These are phyloP conservation scores for Vigna nakashimae DNA, from an alignment of 306 rosid genomes.

Conservation along the genomic window DNA sequence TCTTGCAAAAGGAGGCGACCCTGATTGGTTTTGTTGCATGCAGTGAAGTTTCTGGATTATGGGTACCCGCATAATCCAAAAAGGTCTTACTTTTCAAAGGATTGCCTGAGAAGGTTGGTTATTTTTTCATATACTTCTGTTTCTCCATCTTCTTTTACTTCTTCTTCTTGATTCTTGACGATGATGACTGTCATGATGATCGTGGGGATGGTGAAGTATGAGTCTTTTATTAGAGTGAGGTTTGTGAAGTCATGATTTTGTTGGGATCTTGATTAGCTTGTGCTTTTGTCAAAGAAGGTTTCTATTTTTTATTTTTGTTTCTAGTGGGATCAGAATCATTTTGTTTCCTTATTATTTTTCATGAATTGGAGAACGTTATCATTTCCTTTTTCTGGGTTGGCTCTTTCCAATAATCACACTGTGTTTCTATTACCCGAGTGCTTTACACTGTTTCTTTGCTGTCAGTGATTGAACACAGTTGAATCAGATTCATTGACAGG, in stretches of 20 bases:
- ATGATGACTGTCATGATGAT: background rate
- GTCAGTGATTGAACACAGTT: conserved; percentile 43
- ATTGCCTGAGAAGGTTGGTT: conserved; percentile 56
- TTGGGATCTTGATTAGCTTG: conserved; percentile 54
- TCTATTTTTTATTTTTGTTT: conserved; percentile 27
- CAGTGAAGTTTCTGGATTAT: conserved; percentile 49
- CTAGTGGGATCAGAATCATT: conserved; percentile 55
- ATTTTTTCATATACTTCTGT: conserved; percentile 17
- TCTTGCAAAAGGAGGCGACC: conserved; percentile 46
- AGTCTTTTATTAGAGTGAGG: conserved; percentile 1
- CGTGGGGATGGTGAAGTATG: conserved; percentile 5
- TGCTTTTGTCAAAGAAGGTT: conserved; percentile 53
- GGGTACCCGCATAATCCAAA: conserved; percentile 48
- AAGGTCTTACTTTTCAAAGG: conserved; percentile 40
- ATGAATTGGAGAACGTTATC: conserved; percentile 38
- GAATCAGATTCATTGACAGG: conserved; percentile 47
- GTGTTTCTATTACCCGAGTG: conserved; percentile 34
- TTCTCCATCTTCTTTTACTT: conserved; percentile 22
- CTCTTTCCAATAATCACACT: conserved; percentile 42
- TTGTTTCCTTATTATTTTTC: conserved; percentile 46
- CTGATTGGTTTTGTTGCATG: conserved; percentile 51
- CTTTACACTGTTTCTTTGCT: conserved; percentile 44
- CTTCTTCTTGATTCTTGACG: background rate
- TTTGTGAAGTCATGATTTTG: conserved; percentile 44
- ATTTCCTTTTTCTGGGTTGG: conserved; percentile 40